Evolutionary conservation across 1,284 basidiomycete genomes (phyloP), one percentile per base, ranked within the genome.

Genomic region (Bondarzewia mesenterica): DNA sequence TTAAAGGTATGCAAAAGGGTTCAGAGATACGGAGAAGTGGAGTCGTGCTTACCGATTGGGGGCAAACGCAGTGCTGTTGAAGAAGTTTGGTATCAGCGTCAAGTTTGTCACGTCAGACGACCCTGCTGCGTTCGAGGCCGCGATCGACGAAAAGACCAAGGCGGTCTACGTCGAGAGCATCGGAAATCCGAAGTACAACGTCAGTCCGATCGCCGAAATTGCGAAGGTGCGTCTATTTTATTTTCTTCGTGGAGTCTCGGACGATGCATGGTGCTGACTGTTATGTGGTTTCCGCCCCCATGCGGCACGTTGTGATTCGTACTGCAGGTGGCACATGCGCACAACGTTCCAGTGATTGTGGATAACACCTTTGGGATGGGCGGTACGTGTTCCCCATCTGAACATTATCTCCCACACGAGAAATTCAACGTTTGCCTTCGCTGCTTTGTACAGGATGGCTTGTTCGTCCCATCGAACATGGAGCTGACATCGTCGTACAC

Each of bases 321-420:
- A 3, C 4, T 23, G 4, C 15, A 67, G 65, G 57, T 68, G 29
- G 90, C 91, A 0, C 89, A 93, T 60, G 77, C 80, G 48, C 66
- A 85, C 54, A 75, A 76, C 0, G 82, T 93, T 27, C 90, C 89
- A 0, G 67, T 93, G 38, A 80, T 93, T 23, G 90, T 93, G 1
- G 92, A 94, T 65, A 94, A 94, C 67, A 93, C 90, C 0, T 93
- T 93, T 57, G 91, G 91, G 53, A 84, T 89, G 64, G 89, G 85
- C 57, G 85, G 82, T 73, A 58, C n/a, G n/a, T 42, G 66, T 49
- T 14, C 12, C 20, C n/a, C 21, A 12, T 0, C 22, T 16, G 2
- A 1, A 50, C 26, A 39, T 23, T 16, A 6, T 40, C 7, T 16
- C 16, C 14, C 14, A 29, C 25, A 2, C 15, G 1, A 15, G 42